Evolutionary conservation across 352 stramenopile species (phyloP).

Genomic region (Globisporangium megalacanthum): DNA sequence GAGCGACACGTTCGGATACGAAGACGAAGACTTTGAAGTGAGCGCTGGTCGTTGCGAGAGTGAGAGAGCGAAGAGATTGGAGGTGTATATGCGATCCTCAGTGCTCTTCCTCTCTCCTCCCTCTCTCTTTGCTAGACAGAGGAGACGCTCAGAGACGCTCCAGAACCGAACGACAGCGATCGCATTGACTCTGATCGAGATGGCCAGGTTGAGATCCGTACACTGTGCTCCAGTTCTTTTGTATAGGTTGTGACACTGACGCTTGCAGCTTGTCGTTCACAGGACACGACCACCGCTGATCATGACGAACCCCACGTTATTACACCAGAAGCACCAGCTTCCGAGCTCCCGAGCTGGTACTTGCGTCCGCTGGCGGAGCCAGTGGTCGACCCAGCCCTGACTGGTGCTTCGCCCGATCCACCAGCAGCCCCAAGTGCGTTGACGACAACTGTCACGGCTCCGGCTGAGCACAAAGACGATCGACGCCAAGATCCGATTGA

Average conservation of each 20-base stretch:
- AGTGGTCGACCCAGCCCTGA: neutral
- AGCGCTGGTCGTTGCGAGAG: neutral
- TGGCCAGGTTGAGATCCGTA: too few relatives aligned
- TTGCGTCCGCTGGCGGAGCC: slow-evolving; percentile 4
- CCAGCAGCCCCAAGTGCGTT: neutral
- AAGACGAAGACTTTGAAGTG: slow-evolving; percentile 74
- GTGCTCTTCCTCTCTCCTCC: too few relatives aligned
- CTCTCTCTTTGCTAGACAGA: too few relatives aligned
- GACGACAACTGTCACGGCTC: neutral
- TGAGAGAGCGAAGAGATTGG: too few relatives aligned
- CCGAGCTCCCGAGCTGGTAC: slow-evolving; percentile 6
- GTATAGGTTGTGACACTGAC: neutral
- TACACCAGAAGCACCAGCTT: neutral
- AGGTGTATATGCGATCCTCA: too few relatives aligned
- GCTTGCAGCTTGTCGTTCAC: neutral
- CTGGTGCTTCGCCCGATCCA: neutral
- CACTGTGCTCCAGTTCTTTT: too few relatives aligned
- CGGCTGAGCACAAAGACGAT: neutral
- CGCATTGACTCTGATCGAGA: too few relatives aligned
- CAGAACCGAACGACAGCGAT: too few relatives aligned
- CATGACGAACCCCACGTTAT: too few relatives aligned
- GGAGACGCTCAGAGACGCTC: too few relatives aligned
- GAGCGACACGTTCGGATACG: slow-evolving; percentile 57
- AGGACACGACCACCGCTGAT: too few relatives aligned
- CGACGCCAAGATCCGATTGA: neutral